Evolutionary conservation across 140 eudicot genomes (phyloP), one percentile per base, ranked within the genome.

Genomic region (Ambrosia hybrid): DNA sequence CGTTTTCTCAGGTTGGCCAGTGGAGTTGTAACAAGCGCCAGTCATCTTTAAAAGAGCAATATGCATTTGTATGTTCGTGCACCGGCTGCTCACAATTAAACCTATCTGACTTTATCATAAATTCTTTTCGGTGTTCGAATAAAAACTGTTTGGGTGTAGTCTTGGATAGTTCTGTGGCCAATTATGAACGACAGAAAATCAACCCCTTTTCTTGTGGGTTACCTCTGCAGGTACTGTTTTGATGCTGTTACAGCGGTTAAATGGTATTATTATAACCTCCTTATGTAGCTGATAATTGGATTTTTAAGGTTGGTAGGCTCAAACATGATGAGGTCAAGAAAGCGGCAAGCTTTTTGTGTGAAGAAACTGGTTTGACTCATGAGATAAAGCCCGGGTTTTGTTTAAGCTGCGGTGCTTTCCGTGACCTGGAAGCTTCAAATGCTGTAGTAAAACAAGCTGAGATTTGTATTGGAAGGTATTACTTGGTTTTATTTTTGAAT

Each of bases 21-120:
- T 86, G 85, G 92, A 82, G 84, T 76, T 80, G 85, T 79, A 68
- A 60, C 58, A 79, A 81, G 72, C 91, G 99, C 5, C 88, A 84
- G 61, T 78, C 70, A 57, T 74, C 88, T 70, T 67, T 94, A 75
- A 72, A 79, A 80, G 85, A 88, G 65, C 91, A 80, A 65, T 94
- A 94, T 80, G 82, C 85, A 21, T 94, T 94, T 81, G 80, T 16
- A 57, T 94, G 99, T 71, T 83, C 75, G 51, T 94, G 99, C 79
- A 65, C 77, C 66, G 82, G 91, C 59, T 94, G 97, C 76, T 77
- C 94, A 72, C 74, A 78, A 51, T 21, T 85, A 52, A 94, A 94
- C 85, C 76, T 86, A 10, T 76, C 99, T 49, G 99, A 94, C 66
- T 91, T 94, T 69, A 83, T 88, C 58, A 77, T 88, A 33, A 80